A percentile compares a stretch with the other conserved stretches of the same genome.
Evolutionary conservation across 768 basidiomycete genomes (phyloP).

Genomic region (Rhodosporidiobolus sp.): DNA sequence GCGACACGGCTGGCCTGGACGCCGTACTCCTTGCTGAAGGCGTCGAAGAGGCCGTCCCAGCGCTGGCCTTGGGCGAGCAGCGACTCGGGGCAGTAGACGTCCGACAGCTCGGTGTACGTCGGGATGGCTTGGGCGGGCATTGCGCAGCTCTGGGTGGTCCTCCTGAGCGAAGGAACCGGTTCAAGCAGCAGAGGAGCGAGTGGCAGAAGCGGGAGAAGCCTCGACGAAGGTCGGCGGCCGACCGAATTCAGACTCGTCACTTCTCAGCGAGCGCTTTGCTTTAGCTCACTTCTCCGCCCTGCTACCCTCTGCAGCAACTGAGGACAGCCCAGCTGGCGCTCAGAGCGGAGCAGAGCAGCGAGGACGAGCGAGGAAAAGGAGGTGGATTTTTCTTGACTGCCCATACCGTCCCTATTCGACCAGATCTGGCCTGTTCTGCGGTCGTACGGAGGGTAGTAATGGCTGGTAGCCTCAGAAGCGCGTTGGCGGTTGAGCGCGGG

Average conservation of each 20-base stretch:
- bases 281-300: too few relatives aligned
- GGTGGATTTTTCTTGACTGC: too few relatives aligned
- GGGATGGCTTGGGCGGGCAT: constrained; percentile 25
- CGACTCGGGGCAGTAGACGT: constrained; percentile 34
- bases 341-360: too few relatives aligned
- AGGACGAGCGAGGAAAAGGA: too few relatives aligned
- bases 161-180: neutral
- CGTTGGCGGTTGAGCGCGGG: neutral
- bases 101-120: neutral
- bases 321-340: too few relatives aligned
- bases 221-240: too few relatives aligned
- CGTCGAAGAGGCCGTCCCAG: constrained; percentile 27
- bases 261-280: too few relatives aligned
- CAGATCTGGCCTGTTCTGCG: too few relatives aligned
- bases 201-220: neutral
- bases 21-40: constrained; percentile 32
- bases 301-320: too few relatives aligned
- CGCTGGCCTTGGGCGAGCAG: constrained; percentile 29
- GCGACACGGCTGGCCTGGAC: constrained; percentile 5
- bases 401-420: too few relatives aligned
- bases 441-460: too few relatives aligned
- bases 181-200: neutral
- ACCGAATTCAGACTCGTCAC: too few relatives aligned
- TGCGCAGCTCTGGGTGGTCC: neutral
- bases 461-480: neutral